Base-by-base conservation (phyloP, 257 asterid species). In the Fraxinus pennsylvanica region DNA sequence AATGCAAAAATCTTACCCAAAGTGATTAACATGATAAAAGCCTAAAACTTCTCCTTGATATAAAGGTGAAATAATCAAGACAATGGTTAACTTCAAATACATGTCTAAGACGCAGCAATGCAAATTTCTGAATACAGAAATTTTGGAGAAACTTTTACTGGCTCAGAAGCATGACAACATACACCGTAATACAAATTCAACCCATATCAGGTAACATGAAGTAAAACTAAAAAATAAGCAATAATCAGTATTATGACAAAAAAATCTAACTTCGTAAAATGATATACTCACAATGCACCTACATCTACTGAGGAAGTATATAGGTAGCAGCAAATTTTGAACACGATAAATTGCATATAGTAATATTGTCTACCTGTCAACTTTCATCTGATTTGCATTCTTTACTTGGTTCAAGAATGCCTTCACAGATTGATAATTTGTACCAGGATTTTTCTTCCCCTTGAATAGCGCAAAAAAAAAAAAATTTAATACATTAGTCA, bases 391-490 rank as follows among this genome's bases (percentile, higher is more conserved):
- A 84, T 88, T 90, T 12, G 97, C 96, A 35, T 87, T 82, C 89
- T 80, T 93, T 27, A 96, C 97, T 87, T 88, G 90, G 65, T 83
- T 85, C 88, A 96, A 82, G 83, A 96, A 91, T 59, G 85, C 75
- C 87, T 87, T 86, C 80, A 93, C 98, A 15, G 98, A 87, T 50
- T 88, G 90, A 77, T 78, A 36, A 88, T 90, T 87, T 52, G 98
- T 96, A 75, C 96, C 96, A 68, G 99, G 99, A 87, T 93, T 96
- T 81, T 78, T 96, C 86, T 91, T 96, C 76, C 99, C 99, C 99
- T 96, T 72, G 78, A 88, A 80, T 66, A 50, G 67, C 14, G 65
- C 41, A 61, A 33, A 63, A 66, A 25, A 25, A 25, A 25, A 25
- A 33, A 79, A 75, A 73, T 75, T 77, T 71, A 78, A 80, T 21